Evolutionary conservation across 257 asterid genomes (phyloP).

Genomic region (Euphrasia confusa): DNA sequence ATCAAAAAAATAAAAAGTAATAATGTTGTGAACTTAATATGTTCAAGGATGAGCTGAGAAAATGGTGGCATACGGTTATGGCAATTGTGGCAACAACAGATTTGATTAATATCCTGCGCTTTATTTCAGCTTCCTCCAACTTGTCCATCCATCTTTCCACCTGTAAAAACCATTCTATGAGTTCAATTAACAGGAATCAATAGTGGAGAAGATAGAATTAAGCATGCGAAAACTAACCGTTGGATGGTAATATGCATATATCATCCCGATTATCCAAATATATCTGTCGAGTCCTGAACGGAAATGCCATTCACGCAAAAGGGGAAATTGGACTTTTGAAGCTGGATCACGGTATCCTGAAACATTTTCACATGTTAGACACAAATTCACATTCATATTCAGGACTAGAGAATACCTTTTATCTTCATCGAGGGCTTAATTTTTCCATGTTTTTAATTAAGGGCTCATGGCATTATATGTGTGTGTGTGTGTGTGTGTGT

Average conservation of each 20-base stretch:
- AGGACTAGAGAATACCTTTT: no score
- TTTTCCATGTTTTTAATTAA: background rate
- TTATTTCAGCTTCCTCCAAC: conserved; percentile 79
- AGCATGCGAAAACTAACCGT: conserved; percentile 42
- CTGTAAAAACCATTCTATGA: conserved; percentile 34
- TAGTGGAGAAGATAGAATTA: background rate
- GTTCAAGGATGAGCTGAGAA: conserved; percentile 23
- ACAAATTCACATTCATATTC: conserved; percentile 16
- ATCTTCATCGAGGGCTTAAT: background rate
- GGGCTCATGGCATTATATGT: background rate
- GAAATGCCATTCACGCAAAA: conserved; percentile 78
- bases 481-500: no score
- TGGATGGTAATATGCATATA: conserved; percentile 89
- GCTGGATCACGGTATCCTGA: conserved; percentile 73
- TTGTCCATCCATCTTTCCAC: conserved; percentile 95
- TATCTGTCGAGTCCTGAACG: conserved; percentile 88
- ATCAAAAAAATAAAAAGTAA: background rate
- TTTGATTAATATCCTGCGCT: conserved; percentile 65
- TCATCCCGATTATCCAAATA: conserved; percentile 90
- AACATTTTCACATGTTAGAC: conserved; percentile 23
- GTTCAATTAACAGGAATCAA: conserved; percentile 8
- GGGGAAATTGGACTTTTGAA: conserved; percentile 46
- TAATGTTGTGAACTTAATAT: conserved; percentile 19
- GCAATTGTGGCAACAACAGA: conserved; percentile 43
- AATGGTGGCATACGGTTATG: conserved; percentile 45